Base-by-base conservation (phyloP, 176 grass and related monocot species). In the Oryza australiensis region DNA sequence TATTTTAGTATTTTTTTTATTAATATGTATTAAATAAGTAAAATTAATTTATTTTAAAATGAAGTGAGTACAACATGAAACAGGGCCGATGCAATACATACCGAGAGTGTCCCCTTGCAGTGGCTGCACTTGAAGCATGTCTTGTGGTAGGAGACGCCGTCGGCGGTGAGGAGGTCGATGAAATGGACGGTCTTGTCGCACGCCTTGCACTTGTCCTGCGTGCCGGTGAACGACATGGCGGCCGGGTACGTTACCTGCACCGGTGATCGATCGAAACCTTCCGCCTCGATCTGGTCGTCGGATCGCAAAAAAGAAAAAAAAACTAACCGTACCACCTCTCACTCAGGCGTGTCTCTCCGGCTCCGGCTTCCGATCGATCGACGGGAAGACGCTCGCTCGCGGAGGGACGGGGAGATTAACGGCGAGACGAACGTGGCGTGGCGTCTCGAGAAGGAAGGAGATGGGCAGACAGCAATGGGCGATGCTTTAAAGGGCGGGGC, bases 221-320 rank as follows among this genome's bases (percentile, higher is more conserved):
- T 98, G 72, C 95, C 95, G n/a, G 86, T 95, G 95, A 98, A 98
- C 83, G 95, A 98, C 95, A 94, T 95, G 79, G 82, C n/a, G n/a
- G 55, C n/a, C 55, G 53, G 48, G 16, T 46, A 46, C 11, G 38
- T 37, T 40, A 3, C 38, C 38, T 1, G 64, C 77, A 26, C 80
- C 55, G 49, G 53, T 30, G 80, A 32, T 43, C 34, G 24, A 20
- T 62, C 10, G 69, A 82, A 62, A 23, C 41, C 40, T 26, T 15
- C 51, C 4, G 87, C 24, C 43, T 55, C 43, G 46, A 42, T 24
- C 30, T 43, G 26, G 35, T 37, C n/a, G n/a, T n/a, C n/a, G n/a
- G n/a, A n/a, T n/a, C n/a, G n/a, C n/a, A n/a, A n/a, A n/a, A n/a
- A n/a, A n/a, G n/a, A n/a, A n/a, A n/a, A n/a, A 60, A 79, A 48